Evolutionary conservation across 495 filamentous ascomycete species (phyloP).

Genomic region (Melanomma pulvis-pyrius): DNA sequence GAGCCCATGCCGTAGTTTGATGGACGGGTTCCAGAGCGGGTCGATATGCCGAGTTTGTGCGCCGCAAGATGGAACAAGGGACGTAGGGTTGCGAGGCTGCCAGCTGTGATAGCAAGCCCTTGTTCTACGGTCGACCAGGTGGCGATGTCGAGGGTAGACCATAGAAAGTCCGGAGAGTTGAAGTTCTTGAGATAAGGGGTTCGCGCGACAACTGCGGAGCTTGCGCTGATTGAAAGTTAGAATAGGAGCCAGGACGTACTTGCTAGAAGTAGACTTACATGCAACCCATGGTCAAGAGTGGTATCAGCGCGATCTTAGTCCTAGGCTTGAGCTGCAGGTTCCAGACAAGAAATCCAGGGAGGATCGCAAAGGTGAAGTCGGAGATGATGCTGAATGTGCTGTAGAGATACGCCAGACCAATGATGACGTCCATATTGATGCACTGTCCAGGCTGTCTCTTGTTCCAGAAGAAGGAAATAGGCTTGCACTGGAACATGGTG

Average conservation of each 20-base stretch:
- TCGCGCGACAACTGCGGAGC: constrained; percentile 24
- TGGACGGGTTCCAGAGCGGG: background rate
- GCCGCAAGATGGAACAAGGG: constrained; percentile 18
- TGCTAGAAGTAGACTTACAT: constrained; percentile 4
- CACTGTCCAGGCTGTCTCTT: constrained; percentile 8
- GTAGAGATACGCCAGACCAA: constrained; percentile 23
- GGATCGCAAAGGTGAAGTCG: constrained; percentile 30
- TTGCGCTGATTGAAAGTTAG: constrained; percentile 6
- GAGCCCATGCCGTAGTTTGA: constrained; percentile 4
- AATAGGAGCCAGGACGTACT: background rate
- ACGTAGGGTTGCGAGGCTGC: constrained; percentile 26
- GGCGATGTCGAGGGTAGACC: constrained; percentile 27
- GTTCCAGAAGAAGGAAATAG: constrained; percentile 31
- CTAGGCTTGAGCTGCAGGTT: constrained; percentile 10
- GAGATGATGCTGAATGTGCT: constrained; percentile 26
- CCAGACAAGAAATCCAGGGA: constrained; percentile 18
- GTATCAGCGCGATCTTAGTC: constrained; percentile 22
- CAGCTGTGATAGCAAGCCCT: constrained; percentile 32
- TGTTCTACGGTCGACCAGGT: constrained; percentile 35
- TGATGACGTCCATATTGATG: constrained; percentile 16
- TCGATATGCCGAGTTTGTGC: constrained; percentile 13
- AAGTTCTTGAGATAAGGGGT: constrained; percentile 17
- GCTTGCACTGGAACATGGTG: constrained; percentile 32
- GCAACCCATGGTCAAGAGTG: constrained; percentile 25
- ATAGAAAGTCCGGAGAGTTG: constrained; percentile 26